A percentile compares a stretch with the other conserved stretches of the same genome.
Conservation (phyloP, 2,329 filamentous ascomycete genomes). For the Aspergillus melleus region DNA sequence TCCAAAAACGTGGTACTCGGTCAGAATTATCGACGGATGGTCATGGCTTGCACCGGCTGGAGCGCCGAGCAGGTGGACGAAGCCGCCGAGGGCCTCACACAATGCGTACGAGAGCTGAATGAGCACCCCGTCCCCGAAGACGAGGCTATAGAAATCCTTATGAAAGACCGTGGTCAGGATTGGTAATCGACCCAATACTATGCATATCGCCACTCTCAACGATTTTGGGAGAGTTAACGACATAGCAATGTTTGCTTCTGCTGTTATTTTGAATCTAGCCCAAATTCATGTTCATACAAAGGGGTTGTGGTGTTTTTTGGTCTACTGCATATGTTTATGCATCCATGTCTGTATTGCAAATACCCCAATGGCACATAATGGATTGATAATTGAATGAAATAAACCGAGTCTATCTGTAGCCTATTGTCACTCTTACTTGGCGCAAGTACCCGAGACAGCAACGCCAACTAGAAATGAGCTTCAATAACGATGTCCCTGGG, state of each 20-base stretch:
- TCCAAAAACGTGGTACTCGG: conserved; percentile 81
- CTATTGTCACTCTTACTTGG: no score
- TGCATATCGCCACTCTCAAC: not conserved
- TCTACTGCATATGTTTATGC: conserved; percentile 7
- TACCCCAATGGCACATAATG: conserved; percentile 24
- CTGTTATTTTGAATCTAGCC: conserved; percentile 6
- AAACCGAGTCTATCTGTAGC: not conserved
- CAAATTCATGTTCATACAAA: conserved; percentile 10
- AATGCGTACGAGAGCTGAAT: conserved; percentile 76
- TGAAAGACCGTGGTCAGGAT: conserved; percentile 47
- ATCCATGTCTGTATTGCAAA: conserved; percentile 24
- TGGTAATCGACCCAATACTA: conserved; percentile 29
- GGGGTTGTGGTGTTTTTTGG: not conserved
- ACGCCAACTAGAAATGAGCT: no score
- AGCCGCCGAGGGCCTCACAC: conserved; percentile 74
- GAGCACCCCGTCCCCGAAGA: conserved; percentile 56
- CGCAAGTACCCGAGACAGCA: no score
- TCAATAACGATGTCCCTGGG: no score
- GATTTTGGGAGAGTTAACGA: not conserved
- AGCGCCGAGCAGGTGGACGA: conserved; percentile 77
- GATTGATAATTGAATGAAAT: conserved; percentile 10
- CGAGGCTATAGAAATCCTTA: conserved; percentile 46
- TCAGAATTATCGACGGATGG: conserved; percentile 82
- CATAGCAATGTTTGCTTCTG: not conserved
- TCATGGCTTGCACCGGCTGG: conserved; percentile 81